phyloP scores from a whole-genome alignment of 2,329 filamentous ascomycete genomes.

The Penicillium fuscoglaucum region DNA sequence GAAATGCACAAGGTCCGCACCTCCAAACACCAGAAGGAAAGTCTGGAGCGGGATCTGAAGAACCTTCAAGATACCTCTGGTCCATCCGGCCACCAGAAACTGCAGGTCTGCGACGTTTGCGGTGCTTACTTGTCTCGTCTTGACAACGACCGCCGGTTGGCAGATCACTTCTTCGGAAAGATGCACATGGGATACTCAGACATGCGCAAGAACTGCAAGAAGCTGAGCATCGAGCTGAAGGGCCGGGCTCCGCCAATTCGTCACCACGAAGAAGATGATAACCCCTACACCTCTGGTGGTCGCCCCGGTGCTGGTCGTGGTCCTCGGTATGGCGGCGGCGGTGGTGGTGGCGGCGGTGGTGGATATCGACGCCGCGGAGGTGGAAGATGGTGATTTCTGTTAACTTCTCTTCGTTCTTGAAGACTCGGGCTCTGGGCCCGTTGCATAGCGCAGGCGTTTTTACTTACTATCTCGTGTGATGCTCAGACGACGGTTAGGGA shows the following conservation, averaged over 20 bases:
- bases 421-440: conserved; percentile 17
- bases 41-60: conserved; percentile 85
- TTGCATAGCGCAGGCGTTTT: conserved; percentile 49
- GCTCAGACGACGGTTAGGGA: conserved; percentile 25
- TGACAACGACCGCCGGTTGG: conserved; percentile 89
- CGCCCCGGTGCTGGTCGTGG: conserved; percentile 48
- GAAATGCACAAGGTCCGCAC: conserved; percentile 85
- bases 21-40: conserved; percentile 76
- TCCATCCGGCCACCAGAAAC: conserved; percentile 91
- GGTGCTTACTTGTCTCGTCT: conserved; percentile 89
- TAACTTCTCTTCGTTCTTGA: conserved; percentile 12
- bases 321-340: conserved; percentile 44
- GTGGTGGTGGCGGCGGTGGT: conserved; percentile 49
- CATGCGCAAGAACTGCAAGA: conserved; percentile 91
- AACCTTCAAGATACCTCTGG: conserved; percentile 87
- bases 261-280: conserved; percentile 57
- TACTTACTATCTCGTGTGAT: conserved; percentile 29
- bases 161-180: conserved; percentile 98
- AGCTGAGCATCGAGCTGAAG: conserved; percentile 83
- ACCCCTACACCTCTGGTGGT: conserved; percentile 49
- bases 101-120: conserved; percentile 98
- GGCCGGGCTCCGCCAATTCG: conserved; percentile 63
- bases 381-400: conserved; percentile 41
- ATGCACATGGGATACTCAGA: conserved; percentile 98
- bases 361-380: conserved; percentile 44